Conservation (phyloP, 2,329 filamentous ascomycete genomes). For the Curvularia spicifera region DNA sequence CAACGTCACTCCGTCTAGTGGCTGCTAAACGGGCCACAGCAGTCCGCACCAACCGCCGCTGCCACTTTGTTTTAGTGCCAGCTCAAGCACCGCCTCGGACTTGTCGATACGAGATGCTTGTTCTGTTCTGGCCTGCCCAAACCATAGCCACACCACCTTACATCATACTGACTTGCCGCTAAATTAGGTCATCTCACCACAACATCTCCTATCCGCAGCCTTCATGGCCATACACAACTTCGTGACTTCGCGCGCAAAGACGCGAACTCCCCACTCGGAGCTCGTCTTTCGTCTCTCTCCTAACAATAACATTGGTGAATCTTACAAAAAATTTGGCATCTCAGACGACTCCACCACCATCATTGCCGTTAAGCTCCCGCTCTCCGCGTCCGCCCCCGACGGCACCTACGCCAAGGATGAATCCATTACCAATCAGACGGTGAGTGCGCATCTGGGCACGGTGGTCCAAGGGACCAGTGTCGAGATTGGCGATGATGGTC, state of each 20-base stretch:
- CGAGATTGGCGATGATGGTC: constrained; percentile 24
- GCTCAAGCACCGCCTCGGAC: not conserved
- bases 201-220: constrained; percentile 75
- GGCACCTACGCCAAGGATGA: constrained; percentile 6
- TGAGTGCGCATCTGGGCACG: constrained; percentile 33
- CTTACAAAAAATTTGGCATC: constrained; percentile 88
- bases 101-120: not conserved
- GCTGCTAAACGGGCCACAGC: not conserved
- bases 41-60: not conserved
- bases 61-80: not conserved
- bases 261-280: constrained; percentile 87
- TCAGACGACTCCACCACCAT: constrained; percentile 71
- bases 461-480: constrained; percentile 38
- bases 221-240: constrained; percentile 77
- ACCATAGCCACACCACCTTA: not conserved
- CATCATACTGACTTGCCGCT: not conserved
- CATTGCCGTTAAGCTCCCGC: constrained; percentile 79
- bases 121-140: not conserved
- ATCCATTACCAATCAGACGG: constrained; percentile 32
- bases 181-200: constrained; percentile 69
- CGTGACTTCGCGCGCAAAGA: constrained; percentile 65
- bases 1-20: not conserved
- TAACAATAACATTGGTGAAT: constrained; percentile 90
- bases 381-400: constrained; percentile 4
- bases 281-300: constrained; percentile 80